Evolutionary conservation across 306 rosid species (phyloP).

Genomic region (Prunus fruticosa): DNA sequence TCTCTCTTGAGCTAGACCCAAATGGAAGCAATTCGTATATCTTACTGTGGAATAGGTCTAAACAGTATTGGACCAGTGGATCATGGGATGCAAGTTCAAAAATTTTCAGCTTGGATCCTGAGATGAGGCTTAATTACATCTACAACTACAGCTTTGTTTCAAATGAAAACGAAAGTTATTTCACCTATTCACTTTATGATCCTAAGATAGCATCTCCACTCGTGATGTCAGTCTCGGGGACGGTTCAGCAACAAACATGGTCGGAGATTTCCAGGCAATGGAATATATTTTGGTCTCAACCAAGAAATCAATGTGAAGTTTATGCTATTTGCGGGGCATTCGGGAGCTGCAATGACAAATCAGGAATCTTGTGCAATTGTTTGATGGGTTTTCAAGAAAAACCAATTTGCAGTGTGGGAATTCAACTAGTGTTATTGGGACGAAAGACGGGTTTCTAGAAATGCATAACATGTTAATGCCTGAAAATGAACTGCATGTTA

Average conservation of each 20-base stretch:
- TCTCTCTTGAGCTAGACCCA: constrained; percentile 33
- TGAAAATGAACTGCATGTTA: constrained; percentile 13
- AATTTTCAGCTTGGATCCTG: too few relatives aligned
- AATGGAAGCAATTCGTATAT: constrained; percentile 19
- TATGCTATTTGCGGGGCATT: constrained; percentile 47
- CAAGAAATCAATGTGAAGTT: constrained; percentile 43
- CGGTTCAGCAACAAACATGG: too few relatives aligned
- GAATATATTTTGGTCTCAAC: constrained; percentile 48
- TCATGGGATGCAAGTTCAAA: constrained; percentile 33
- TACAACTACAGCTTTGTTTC: constrained; percentile 37
- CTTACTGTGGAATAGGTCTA: constrained; percentile 38
- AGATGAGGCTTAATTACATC: background rate
- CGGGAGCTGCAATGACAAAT: constrained; percentile 20
- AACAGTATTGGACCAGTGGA: constrained; percentile 20
- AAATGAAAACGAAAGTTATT: constrained; percentile 46
- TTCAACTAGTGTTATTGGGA: constrained; percentile 21
- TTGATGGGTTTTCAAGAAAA: constrained; percentile 44
- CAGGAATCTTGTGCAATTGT: constrained; percentile 37
- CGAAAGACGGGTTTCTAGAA: constrained; percentile 35
- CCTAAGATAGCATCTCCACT: constrained; percentile 12
- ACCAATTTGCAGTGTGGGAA: constrained; percentile 35
- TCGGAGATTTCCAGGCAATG: background rate
- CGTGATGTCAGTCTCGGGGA: constrained; percentile 22
- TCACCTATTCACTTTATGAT: constrained; percentile 36
- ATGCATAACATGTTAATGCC: constrained; percentile 31